Conservation (phyloP, 352 stramenopile species). For the Phytophthora quininea region DNA sequence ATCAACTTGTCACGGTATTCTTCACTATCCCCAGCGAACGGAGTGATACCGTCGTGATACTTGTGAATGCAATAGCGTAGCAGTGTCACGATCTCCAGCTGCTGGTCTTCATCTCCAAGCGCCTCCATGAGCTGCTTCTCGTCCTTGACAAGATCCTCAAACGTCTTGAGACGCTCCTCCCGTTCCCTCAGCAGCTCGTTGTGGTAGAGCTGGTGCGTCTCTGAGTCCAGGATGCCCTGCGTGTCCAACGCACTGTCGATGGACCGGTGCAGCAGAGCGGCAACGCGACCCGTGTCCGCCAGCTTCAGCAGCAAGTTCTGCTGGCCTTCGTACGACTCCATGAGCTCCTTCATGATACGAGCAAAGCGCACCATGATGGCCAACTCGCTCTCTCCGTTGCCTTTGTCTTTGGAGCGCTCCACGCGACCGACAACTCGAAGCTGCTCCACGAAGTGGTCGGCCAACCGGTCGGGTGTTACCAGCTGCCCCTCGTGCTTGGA, state of each 20-base stretch:
- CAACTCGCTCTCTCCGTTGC: slow-evolving; percentile 20
- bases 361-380: slow-evolving; percentile 36
- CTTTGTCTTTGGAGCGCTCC: slow-evolving; percentile 6
- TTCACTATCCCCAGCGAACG: slow-evolving; percentile 25
- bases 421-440: slow-evolving; percentile 5
- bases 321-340: slow-evolving; percentile 42
- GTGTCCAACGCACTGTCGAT: slow-evolving; percentile 30
- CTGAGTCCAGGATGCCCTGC: slow-evolving; percentile 17
- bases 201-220: slow-evolving; percentile 20
- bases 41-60: slow-evolving; percentile 28
- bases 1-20: slow-evolving; percentile 36
- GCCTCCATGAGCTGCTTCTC: slow-evolving; percentile 11
- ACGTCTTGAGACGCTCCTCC: slow-evolving; percentile 23
- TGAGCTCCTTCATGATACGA: slow-evolving; percentile 29
- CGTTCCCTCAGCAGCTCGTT: slow-evolving; percentile 24
- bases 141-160: slow-evolving; percentile 26
- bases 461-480: slow-evolving; percentile 22
- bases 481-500: slow-evolving; percentile 28
- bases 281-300: slow-evolving; percentile 36
- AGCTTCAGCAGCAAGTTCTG: slow-evolving; percentile 36
- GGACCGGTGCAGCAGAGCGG: slow-evolving; percentile 34
- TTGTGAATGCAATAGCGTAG: slow-evolving; percentile 38
- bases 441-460: slow-evolving; percentile 33
- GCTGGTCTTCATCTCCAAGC: slow-evolving; percentile 31
- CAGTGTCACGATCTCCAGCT: slow-evolving; percentile 41